Base-by-base conservation (phyloP, 176 grass and related monocot genomes). In the Olyra latifolia region DNA sequence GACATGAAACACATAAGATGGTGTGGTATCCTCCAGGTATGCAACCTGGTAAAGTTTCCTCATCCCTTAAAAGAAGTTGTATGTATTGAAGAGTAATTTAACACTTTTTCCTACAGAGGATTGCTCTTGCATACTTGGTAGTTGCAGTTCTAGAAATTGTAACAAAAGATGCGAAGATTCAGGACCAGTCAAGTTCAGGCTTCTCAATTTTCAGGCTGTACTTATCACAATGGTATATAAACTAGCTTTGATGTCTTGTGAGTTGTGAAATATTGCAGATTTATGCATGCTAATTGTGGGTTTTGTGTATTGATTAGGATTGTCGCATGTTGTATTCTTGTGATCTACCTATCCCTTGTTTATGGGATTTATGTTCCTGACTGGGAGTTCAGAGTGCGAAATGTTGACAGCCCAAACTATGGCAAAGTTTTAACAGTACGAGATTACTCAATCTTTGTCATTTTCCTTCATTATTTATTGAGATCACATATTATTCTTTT, bases 11-110 rank as follows among this genome's bases (percentile, higher is more conserved):
- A 89, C 43, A 54, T 94, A 60, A 83, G 95, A 85, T 98, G 90
- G 95, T 94, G 89, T 40, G 95, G 95, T 14, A 98, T 98, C 58
- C 90, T 98, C 22, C 94, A 97, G 88, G 94, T 97, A 76, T 20
- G 17, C 20, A 4, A 27, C n/a, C 0, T 0, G 8, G 0, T 9
- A 44, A 8, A 52, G 6, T 61, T 22, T 28, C 10, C 0, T 47
- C 16, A 19, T 80, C 0, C 4, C 16, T 28, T 14, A 46, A 57
- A 10, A 48, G 0, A 41, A 39, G n/a, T n/a, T n/a, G n/a, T n/a
- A 20, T 38, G 53, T 9, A 6, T 6, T 17, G 10, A 2, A 27
- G 0, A 32, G 4, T 76, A 50, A 63, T 35, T 42, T 0, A 53
- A 16, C 4, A 4, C 8, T 24, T 82, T 42, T 32, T 65, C 49